Base-by-base conservation (phyloP, 1,139 yeast genomes). In the Scheffersomyces titani region DNA sequence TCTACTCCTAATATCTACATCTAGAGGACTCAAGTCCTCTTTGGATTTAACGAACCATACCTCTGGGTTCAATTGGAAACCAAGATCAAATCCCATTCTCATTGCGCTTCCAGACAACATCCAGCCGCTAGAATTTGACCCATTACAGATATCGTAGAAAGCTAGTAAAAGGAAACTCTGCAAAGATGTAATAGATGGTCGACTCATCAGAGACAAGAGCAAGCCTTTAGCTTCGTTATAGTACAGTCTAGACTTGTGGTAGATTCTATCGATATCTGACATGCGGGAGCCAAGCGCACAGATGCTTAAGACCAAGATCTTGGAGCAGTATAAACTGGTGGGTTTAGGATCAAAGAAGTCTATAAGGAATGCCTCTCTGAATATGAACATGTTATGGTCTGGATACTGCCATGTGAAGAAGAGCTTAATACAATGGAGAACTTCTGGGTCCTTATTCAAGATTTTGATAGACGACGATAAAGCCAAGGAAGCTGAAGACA, bases 341-440 rank as follows among this genome's bases (percentile, higher is more conserved):
- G 80, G 71, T 51, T 76, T 73, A 53, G 86, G 84, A 65, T 82
- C 74, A 70, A 85, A 81, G 67, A 84, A 79, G 54, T 86, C 89
- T 57, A 76, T 77, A 51, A 87, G 70, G 63, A 87, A 86, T n/a
- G 89, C 85, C 64, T 86, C 91, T 57, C 91, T 71, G 63, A 85
- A 87, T 19, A 87, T 78, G 63, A 86, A 86, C 76, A 85, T 78
- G 64, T 84, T 84, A 62, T 84, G 83, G 57, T 85, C 89, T 1
- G 90, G 89, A 61, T 87, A 87, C 59, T 85, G 82, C 88, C 89
- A 86, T 40, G 81, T 81, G 66, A 86, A 87, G 65, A 86, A 86
- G 47, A 83, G 72, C 55, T 84, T 80, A 47, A 86, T 67, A 59
- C 87, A 83, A 52, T 80, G 77, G 44, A 84, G 65, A 58, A 84